Evolutionary conservation across 805 yeast genomes (phyloP).

Genomic region (Myxozyma sirexii): DNA sequence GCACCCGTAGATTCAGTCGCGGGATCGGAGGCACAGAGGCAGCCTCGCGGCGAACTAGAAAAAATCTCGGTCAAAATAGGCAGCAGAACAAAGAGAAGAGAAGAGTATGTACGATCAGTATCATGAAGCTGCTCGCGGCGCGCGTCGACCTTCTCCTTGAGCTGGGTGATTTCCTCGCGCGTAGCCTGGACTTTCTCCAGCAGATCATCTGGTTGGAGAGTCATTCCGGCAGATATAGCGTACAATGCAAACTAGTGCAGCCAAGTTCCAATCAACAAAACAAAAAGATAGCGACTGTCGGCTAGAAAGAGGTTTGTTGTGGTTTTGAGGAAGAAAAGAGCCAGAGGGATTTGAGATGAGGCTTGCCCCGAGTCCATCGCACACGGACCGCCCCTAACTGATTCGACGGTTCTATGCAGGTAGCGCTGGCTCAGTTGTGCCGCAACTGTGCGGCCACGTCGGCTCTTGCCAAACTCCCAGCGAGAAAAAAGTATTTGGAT

Average conservation of each 20-base stretch:
- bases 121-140: conserved; percentile 30
- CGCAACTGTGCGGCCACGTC: background rate
- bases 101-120: conserved; percentile 23
- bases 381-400: conserved; percentile 11
- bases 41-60: conserved; percentile 25
- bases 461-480: background rate
- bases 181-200: conserved; percentile 27
- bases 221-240: conserved; percentile 1
- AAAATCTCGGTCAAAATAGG: background rate
- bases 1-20: conserved; percentile 20
- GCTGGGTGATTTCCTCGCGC: conserved; percentile 28
- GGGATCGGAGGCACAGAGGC: conserved; percentile 24
- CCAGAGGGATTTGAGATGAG: conserved; percentile 7
- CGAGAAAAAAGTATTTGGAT: background rate
- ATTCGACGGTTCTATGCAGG: background rate
- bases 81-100: background rate
- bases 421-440: background rate
- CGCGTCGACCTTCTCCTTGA: conserved; percentile 28
- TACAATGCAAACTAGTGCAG: background rate
- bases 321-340: no score
- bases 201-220: conserved; percentile 11
- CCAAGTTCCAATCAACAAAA: background rate
- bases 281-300: background rate
- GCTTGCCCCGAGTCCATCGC: conserved; percentile 12
- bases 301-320: no score